Evolutionary conservation across 352 stramenopile genomes (phyloP), one percentile per base, ranked within the genome.

Genomic region (Phytophthora idaei): DNA sequence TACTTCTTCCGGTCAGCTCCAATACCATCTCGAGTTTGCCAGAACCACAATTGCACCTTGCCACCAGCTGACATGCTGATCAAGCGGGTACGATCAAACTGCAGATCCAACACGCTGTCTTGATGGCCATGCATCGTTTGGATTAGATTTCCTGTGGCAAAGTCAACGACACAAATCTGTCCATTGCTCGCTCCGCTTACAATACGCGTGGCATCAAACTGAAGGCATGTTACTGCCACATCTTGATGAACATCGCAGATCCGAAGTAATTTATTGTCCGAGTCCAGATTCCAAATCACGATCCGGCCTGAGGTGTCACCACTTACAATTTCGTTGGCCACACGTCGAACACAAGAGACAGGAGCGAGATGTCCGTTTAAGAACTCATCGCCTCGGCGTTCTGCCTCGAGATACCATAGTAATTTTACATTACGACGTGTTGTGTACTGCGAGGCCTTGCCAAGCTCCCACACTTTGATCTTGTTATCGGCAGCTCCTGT

Each of bases 121-220:
- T 62, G 46, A 51, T 93, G 82, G 1, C 78, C 83, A 9, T 77
- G 61, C 4, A 94, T 71, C 4, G 84, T 92, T 50, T 94, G 84
- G 6, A 92, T 57, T 5, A 92, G 62, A 37, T 87, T 76, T 10
- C 84, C 81, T 0, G 83, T 92, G 17, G 85, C 83, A 49, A 94
- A 90, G 60, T 94, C 84, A 4, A 78, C 87, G 15, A 94, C 78
- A 32, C 79, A 92, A 37, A 94, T 87, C 0, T 73, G 69, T 2
- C 84, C 83, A 27, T 75, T 78, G 2, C 59, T 72, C 0, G 70
- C 74, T 4, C 83, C 83, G 14, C 81, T 92, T 32, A 94, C 77
- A 49, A 94, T 85, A 2, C 85, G 84, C 32, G 77, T 92, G 28
- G 87, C 82, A 11, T 94, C 87, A 59, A 93, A 92, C 56, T 92